phyloP scores from a whole-genome alignment of 148 eudicot genomes.

The Dianthus caryophyllus region DNA sequence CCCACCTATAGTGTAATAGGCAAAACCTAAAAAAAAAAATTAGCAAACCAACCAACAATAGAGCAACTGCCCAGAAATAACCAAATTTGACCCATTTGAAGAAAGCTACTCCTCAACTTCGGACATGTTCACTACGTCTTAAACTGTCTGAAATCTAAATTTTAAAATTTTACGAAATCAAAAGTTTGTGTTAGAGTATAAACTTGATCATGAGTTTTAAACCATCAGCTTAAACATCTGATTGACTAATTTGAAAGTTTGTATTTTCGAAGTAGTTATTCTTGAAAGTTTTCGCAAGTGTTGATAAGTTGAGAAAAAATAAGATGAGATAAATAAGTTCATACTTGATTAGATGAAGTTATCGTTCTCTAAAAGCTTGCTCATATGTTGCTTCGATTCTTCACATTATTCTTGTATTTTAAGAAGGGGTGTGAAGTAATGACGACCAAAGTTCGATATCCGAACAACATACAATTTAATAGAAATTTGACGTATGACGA shows the following conservation, averaged over 20 bases:
- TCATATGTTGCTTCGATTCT: not conserved
- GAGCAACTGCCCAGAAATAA: conserved; percentile 13
- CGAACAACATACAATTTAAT: not conserved
- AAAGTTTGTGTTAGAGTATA: too few species aligned
- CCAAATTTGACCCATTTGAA: conserved; percentile 13
- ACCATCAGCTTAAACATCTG: too few species aligned
- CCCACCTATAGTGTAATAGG: conserved; percentile 16
- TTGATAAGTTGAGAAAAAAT: too few species aligned
- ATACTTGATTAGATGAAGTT: not conserved
- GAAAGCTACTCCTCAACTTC: conserved; percentile 1
- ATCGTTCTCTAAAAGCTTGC: not conserved
- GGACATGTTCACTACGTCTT: too few species aligned
- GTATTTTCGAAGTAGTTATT: too few species aligned
- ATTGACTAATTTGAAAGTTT: too few species aligned
- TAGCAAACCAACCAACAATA: conserved; percentile 22
- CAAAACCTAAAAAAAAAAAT: not conserved
- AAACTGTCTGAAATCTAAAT: too few species aligned
- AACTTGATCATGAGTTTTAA: too few species aligned
- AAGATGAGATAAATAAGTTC: too few species aligned
- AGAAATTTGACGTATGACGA: not conserved
- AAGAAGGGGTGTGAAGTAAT: not conserved
- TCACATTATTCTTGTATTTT: not conserved
- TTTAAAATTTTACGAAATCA: too few species aligned
- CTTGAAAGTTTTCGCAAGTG: too few species aligned
- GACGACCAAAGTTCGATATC: not conserved